Base-by-base conservation (phyloP, 192 early-diverging fungal genomes). In the Coemansia interrupta region DNA sequence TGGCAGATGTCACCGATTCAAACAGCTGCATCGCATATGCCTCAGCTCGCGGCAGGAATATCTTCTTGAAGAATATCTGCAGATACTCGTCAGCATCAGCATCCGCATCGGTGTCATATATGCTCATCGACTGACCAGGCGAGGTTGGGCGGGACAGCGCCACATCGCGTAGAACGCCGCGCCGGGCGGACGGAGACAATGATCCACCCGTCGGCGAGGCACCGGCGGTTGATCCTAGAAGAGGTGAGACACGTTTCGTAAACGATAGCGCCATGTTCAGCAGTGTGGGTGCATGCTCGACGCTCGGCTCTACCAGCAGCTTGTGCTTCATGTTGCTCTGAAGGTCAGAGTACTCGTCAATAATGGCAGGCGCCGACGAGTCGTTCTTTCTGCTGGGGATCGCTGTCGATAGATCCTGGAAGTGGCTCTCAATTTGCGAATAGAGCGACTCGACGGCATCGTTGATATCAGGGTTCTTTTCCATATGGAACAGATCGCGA, bases 11-110 rank as follows among this genome's bases (percentile, higher is more conserved):
- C 26, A 73, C 56, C 11, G 61, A 50, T 19, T 72, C 66, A 36
- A 73, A 80, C 18, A 62, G 83, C 29, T 86, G 84, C 73, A 92
- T 73, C 0, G 91, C 87, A 40, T 88, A 83, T n/a, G 91, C 84
- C 60, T 95, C 90, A 50, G 92, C 87, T 51, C 88, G 85, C 10
- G 92, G 89, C 58, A 97, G 58, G 51, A 92, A 95, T 19, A 91
- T 50, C 40, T 65, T 74, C 26, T 68, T 66, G 41, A 82, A 82
- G 44, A 82, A 82, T 13, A 58, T n/a, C 75, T 78, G 87, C 87
- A 66, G 83, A 55, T 44, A 92, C 83, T 81, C 79, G 61, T 81
- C 79, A 32, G 70, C 60, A 4, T 76, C 79, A 0, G 55, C 49
- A 6, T 64, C 65, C 24, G 58, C 51, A 22, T 76, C 79, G 0